Evolutionary conservation across 805 yeast species (phyloP), one percentile per base, ranked within the genome.

Genomic region (Monosporozyma siamensis): DNA sequence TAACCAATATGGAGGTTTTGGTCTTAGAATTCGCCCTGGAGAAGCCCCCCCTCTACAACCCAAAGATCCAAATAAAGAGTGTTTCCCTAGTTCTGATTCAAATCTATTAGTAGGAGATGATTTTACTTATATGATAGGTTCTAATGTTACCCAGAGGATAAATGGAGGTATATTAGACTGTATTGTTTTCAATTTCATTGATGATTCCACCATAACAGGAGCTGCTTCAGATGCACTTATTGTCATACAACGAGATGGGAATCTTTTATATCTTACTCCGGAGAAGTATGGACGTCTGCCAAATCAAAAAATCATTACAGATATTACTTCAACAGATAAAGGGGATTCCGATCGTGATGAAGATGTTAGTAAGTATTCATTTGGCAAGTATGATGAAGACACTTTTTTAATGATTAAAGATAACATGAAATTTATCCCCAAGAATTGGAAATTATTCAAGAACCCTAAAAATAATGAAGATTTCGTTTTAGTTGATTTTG

Each of bases 131-230:
- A 27, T 42, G 21, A 39, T 47, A 4, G 56, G 55, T 7, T 38
- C 40, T 12, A 34, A 44, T 8, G 31, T 20, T 4, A 42, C 42
- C 6, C 49, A 48, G 10, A 21, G 22, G 4, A 21, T 52, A 2
- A 37, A 44, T 11, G 46, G 43, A 18, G 54, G 50, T 3, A 54
- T 59, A 4, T 37, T 37, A 14, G 58, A 52, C 36, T 48, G 56
- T 36, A 18, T 39, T 37, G 42, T 4, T 15, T 48, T 12, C 35
- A 31, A 30, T 26, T 26, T 11, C 7, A 15, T 10, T n/a, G 40
- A 15, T 24, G 22, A 32, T 4, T 14, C 14, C 12, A 18, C 4
- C 18, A 17, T 10, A 9, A 23, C n/a, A n/a, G n/a, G n/a, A 15
- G 32, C 18, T 14, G 20, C 32, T 2, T 15, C 32, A 1, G 52